Evolutionary conservation across 441 rosid genomes (phyloP).

Genomic region (Brassica hybrid): DNA sequence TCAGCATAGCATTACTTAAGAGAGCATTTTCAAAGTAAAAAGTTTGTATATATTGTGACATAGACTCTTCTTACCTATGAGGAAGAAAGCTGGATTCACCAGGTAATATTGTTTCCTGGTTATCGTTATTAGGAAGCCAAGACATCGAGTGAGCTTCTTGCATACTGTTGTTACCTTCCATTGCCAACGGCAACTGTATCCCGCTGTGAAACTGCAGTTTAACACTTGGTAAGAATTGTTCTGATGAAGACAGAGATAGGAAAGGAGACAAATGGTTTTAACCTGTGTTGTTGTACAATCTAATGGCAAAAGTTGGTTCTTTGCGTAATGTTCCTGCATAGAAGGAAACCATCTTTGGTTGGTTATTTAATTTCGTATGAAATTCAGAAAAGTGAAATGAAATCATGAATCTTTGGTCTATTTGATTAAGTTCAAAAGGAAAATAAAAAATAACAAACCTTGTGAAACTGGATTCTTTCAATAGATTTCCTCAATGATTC

Average conservation of each 20-base stretch:
- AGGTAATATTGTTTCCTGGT: conserved; percentile 60
- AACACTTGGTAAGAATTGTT: conserved; percentile 17
- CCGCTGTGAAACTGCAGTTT: conserved; percentile 63
- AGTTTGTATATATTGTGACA: neutral
- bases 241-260: neutral
- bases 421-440: conserved; percentile 11
- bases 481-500: conserved; percentile 72
- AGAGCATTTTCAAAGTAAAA: conserved; percentile 4
- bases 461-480: conserved; percentile 55
- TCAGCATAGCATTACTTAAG: conserved; percentile 22
- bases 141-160: conserved; percentile 68
- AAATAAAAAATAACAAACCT: conserved; percentile 50
- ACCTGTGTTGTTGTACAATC: conserved; percentile 65
- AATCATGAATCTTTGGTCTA: conserved; percentile 17
- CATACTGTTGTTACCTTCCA: conserved; percentile 49
- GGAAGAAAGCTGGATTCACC: conserved; percentile 61
- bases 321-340: conserved; percentile 63
- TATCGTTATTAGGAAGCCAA: conserved; percentile 73
- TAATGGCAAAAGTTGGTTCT: conserved; percentile 59
- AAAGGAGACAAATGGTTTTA: conserved; percentile 16
- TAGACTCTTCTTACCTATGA: conserved; percentile 52
- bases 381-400: conserved; percentile 12
- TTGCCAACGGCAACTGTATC: conserved; percentile 59
- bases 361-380: conserved; percentile 4
- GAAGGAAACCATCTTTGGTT: conserved; percentile 30